A percentile compares a stretch with the other conserved stretches of the same genome.
Evolutionary conservation across 2,329 filamentous ascomycete genomes (phyloP).

Genomic region (Exophiala bonariae): DNA sequence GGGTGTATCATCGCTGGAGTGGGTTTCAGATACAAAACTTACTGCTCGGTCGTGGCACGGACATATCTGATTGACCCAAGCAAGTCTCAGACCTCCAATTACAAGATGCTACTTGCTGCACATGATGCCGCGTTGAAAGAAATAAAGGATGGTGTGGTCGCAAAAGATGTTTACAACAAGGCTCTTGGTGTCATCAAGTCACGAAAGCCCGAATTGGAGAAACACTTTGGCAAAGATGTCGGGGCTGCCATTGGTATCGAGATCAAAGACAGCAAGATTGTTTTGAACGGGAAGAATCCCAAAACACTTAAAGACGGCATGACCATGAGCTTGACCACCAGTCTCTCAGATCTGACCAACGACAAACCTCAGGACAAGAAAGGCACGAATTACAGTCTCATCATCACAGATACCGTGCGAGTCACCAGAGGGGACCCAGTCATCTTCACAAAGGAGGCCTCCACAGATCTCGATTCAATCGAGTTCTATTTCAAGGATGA

Average conservation of each 20-base stretch:
- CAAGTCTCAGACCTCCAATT: slow-evolving; percentile 91
- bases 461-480: slow-evolving; percentile 86
- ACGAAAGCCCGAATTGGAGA: slow-evolving; percentile 93
- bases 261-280: slow-evolving; percentile 76
- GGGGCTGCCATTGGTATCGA: slow-evolving; percentile 93
- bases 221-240: slow-evolving; percentile 90
- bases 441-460: slow-evolving; percentile 93
- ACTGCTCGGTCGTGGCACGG: slow-evolving; percentile 86
- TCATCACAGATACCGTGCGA: slow-evolving; percentile 90
- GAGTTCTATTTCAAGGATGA: slow-evolving; percentile 99
- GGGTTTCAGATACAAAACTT: slow-evolving; percentile 92
- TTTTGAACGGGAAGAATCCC: slow-evolving; percentile 83
- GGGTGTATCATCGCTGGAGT: slow-evolving; percentile 92
- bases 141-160: slow-evolving; percentile 78
- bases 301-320: slow-evolving; percentile 90
- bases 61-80: slow-evolving; percentile 97
- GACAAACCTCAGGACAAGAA: slow-evolving; percentile 84
- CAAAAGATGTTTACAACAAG: slow-evolving; percentile 90
- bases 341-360: slow-evolving; percentile 87
- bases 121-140: slow-evolving; percentile 91
- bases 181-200: slow-evolving; percentile 76
- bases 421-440: slow-evolving; percentile 63
- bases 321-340: slow-evolving; percentile 89
- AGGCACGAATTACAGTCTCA: slow-evolving; percentile 82
- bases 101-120: slow-evolving; percentile 80